Conservation (phyloP, 495 filamentous ascomycete genomes). For the Chaetomidium leptoderma region DNA sequence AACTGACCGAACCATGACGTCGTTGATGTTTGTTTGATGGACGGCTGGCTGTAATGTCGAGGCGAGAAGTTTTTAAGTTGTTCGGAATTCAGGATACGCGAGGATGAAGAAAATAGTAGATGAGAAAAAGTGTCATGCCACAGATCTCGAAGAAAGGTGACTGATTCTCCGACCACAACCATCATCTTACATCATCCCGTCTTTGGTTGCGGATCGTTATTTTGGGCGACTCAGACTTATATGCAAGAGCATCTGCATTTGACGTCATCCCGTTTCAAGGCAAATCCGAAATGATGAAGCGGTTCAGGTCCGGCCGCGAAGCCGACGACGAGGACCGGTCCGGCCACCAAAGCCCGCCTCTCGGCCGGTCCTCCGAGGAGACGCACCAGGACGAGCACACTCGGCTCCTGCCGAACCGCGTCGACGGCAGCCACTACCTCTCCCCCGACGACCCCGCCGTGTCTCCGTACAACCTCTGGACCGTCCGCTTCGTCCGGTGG, state of each 20-base stretch:
- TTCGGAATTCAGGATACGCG: too few species aligned
- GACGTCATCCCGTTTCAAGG: neutral
- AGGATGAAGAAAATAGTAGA: too few species aligned
- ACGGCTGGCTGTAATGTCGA: neutral
- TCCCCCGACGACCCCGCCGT: slow-evolving; percentile 96
- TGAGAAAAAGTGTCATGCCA: too few species aligned
- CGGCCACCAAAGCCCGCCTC: neutral
- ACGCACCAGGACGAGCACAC: slow-evolving; percentile 58
- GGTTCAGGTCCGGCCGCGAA: slow-evolving; percentile 5
- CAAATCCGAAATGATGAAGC: slow-evolving; percentile 1
- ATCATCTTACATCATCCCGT: too few species aligned
- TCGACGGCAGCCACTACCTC: slow-evolving; percentile 56
- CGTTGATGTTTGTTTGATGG: slow-evolving; percentile 1
- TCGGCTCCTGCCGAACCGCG: slow-evolving; percentile 60
- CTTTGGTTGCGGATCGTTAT: neutral
- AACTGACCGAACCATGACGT: slow-evolving; percentile 14
- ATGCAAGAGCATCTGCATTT: neutral
- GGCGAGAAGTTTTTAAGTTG: neutral
- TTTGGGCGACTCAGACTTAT: neutral
- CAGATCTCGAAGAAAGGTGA: too few species aligned
- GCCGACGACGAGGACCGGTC: slow-evolving; percentile 3
- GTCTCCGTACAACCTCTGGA: slow-evolving; percentile 93
- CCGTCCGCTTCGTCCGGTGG: slow-evolving; percentile 70
- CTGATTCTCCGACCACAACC: too few species aligned
- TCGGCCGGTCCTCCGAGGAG: slow-evolving; percentile 10